Evolutionary conservation across 352 stramenopile genomes (phyloP).

Genomic region (Globisporangium megalacanthum): DNA sequence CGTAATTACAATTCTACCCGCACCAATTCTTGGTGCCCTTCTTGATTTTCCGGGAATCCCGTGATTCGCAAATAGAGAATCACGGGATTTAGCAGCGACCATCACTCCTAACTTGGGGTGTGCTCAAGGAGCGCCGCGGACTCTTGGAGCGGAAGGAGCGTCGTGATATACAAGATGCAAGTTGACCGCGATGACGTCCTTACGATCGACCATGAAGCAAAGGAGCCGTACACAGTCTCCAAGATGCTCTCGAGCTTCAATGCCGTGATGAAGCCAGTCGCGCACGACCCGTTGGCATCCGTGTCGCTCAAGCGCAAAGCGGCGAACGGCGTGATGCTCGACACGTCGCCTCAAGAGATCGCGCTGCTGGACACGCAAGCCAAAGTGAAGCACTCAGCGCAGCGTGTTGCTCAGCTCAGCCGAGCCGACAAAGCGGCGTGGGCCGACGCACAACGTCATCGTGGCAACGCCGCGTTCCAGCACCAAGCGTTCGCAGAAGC

Average conservation of each 20-base stretch:
- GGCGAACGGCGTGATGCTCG: conserved; percentile 78
- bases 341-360: conserved; percentile 69
- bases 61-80: too few species aligned
- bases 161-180: too few species aligned
- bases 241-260: conserved; percentile 85
- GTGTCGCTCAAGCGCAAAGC: conserved; percentile 66
- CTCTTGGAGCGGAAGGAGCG: too few species aligned
- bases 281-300: conserved; percentile 30
- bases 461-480: conserved; percentile 54
- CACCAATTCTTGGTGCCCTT: too few species aligned
- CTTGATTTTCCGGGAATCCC: too few species aligned
- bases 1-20: too few species aligned
- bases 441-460: conserved; percentile 31
- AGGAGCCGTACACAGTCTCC: conserved; percentile 70
- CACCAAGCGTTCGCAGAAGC: conserved; percentile 35
- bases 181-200: too few species aligned
- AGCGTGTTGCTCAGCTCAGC: conserved; percentile 36
- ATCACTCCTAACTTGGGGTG: too few species aligned
- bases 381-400: conserved; percentile 66
- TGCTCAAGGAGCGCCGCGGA: too few species aligned
- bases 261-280: conserved; percentile 65
- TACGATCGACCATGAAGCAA: neutral
- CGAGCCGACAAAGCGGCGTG: conserved; percentile 35
- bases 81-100: too few species aligned
- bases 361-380: conserved; percentile 70